Evolutionary conservation across 2,329 filamentous ascomycete genomes (phyloP).

Genomic region (Pestalotiopsis sp.): DNA sequence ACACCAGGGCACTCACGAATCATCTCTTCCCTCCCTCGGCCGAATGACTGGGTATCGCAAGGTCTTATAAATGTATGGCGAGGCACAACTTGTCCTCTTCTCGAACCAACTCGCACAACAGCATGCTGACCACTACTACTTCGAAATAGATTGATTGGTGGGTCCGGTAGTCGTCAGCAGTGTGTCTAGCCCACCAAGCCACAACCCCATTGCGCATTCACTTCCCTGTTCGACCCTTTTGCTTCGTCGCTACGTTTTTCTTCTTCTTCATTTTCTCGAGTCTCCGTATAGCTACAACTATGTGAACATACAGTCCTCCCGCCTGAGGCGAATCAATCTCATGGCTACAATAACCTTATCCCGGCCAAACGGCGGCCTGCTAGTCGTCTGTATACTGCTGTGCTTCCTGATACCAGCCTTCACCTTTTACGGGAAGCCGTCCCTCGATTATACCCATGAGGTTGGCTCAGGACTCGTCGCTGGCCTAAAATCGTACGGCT

Average conservation of each 20-base stretch:
- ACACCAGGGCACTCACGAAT: no score
- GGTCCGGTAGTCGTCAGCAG: neutral
- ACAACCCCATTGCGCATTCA: neutral
- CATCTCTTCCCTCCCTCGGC: no score
- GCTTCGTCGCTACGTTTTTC: neutral
- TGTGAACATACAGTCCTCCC: neutral
- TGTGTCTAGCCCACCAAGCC: neutral
- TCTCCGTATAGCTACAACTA: neutral
- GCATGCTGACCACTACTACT: neutral
- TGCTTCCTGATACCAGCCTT: slow-evolving; percentile 9
- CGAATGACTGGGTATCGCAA: no score
- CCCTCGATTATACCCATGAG: neutral
- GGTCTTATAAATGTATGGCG: no score
- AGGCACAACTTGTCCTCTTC: neutral
- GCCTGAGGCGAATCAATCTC: neutral
- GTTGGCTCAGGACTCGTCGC: neutral
- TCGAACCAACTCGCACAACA: neutral
- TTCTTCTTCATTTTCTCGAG: neutral
- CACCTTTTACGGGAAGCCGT: slow-evolving; percentile 9
- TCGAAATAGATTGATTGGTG: neutral
- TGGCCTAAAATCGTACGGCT: neutral
- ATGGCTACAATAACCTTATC: neutral
- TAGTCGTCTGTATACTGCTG: neutral
- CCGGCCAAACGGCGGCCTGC: neutral
- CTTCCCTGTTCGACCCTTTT: neutral